phyloP scores from a whole-genome alignment of 2,329 filamentous ascomycete species.

The Hymenoscyphus occultus region DNA sequence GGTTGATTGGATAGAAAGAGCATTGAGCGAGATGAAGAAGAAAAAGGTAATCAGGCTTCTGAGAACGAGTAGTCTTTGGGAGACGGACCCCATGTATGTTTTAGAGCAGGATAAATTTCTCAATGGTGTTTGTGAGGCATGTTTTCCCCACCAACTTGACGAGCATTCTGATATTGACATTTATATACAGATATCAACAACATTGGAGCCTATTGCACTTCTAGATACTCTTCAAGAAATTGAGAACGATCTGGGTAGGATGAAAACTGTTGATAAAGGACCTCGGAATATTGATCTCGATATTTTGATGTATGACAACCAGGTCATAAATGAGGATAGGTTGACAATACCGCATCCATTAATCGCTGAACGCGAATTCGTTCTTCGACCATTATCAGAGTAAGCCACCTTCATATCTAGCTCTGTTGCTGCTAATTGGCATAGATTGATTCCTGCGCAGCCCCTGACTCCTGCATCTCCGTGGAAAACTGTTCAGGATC shows the following conservation, averaged over 20 bases:
- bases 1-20: constrained; percentile 78
- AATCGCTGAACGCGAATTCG: constrained; percentile 90
- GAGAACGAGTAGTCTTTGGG: constrained; percentile 85
- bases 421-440: background rate
- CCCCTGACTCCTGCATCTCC: constrained; percentile 52
- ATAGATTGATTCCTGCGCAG: constrained; percentile 54
- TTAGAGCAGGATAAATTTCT: constrained; percentile 83
- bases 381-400: constrained; percentile 82
- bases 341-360: constrained; percentile 81
- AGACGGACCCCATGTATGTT: constrained; percentile 97
- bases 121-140: constrained; percentile 88
- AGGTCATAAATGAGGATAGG: constrained; percentile 63
- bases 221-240: constrained; percentile 81
- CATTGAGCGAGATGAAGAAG: constrained; percentile 73
- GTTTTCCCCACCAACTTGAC: constrained; percentile 34
- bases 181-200: constrained; percentile 70
- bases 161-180: background rate
- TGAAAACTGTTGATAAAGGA: constrained; percentile 87
- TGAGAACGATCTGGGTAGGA: constrained; percentile 73
- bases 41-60: constrained; percentile 67
- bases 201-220: constrained; percentile 69
- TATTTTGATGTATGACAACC: constrained; percentile 76
- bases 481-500: constrained; percentile 59
- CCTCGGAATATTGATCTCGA: constrained; percentile 94
- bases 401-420: constrained; percentile 39